Evolutionary conservation across 805 yeast genomes (phyloP).

Genomic region (Yamadazyma laniorum): DNA sequence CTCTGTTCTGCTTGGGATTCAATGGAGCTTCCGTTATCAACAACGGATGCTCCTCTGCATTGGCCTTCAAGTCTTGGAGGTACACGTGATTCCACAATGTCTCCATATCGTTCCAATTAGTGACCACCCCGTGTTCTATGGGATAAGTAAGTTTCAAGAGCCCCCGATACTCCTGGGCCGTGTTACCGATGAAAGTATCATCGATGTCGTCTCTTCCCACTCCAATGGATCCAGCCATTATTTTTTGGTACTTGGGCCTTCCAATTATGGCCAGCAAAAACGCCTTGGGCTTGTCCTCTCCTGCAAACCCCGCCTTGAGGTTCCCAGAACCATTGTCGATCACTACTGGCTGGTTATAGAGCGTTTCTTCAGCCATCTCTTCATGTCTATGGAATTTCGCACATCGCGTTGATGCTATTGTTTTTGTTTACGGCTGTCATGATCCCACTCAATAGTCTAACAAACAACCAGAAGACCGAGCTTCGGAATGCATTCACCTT

Average conservation of each 20-base stretch:
- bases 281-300: slow-evolving; percentile 76
- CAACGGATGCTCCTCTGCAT: slow-evolving; percentile 80
- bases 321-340: slow-evolving; percentile 72
- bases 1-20: slow-evolving; percentile 64
- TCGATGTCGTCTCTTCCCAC: slow-evolving; percentile 45
- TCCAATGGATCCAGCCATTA: slow-evolving; percentile 59
- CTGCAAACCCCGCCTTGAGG: slow-evolving; percentile 89
- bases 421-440: background rate
- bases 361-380: slow-evolving; percentile 13
- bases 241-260: slow-evolving; percentile 75
- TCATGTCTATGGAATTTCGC: too few relatives aligned
- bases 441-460: slow-evolving; percentile 28
- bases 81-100: slow-evolving; percentile 71
- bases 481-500: slow-evolving; percentile 74
- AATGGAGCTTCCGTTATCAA: slow-evolving; percentile 87
- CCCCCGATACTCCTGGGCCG: slow-evolving; percentile 77
- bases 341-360: slow-evolving; percentile 47
- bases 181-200: slow-evolving; percentile 70
- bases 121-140: slow-evolving; percentile 72
- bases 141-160: slow-evolving; percentile 72
- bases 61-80: slow-evolving; percentile 52
- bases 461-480: slow-evolving; percentile 61
- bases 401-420: too few relatives aligned
- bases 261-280: slow-evolving; percentile 71
- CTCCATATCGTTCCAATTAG: slow-evolving; percentile 87